Evolutionary conservation across 2,329 filamentous ascomycete species (phyloP), one percentile per base, ranked within the genome.

Genomic region (Apiospora sp.): DNA sequence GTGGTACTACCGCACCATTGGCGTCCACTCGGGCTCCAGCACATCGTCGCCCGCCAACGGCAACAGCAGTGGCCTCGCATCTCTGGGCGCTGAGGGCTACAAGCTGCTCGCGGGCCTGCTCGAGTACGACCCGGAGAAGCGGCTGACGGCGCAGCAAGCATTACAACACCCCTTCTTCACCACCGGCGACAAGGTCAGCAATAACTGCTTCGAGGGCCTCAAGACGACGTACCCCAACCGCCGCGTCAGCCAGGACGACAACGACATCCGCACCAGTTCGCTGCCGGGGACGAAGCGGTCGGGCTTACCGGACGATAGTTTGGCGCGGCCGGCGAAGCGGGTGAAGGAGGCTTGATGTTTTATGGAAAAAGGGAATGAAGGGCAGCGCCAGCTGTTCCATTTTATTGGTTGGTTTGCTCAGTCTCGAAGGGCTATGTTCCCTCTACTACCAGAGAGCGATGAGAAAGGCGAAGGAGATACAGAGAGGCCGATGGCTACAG

Each of bases 221-320:
- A 94, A 94, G 82, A 91, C 91, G 75, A 94, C 96, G 79, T 99
- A 99, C 81, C 96, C 96, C 0, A 92, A 95, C 79, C 89, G 96
- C 10, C 90, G 96, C 68, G 95, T 99, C 54, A 98, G 93, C 77
- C 92, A 97, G 78, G 96, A 99, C 79, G 95, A 98, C 80, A 97
- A 98, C 78, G 96, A 98, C 82, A 98, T 98, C 72, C 88, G 94
- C n/a, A 95, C 94, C 0, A 92, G 92, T 61, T 97, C 94, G 81
- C 83, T 98, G 48, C 94, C 96, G 0, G 96, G 96, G 0, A 98
- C 95, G 0, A 98, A 98, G 85, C 87, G 95, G 73, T 96, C 93
- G 75, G 96, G 93, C 0, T 80, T 98, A 54, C 93, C 93, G 0
- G 96, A 98, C 79, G 96, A 98, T 70, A 85, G 86, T 24, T 79